phyloP scores from a whole-genome alignment of 306 rosid genomes.

The Sphenostylis stenocarpa region DNA sequence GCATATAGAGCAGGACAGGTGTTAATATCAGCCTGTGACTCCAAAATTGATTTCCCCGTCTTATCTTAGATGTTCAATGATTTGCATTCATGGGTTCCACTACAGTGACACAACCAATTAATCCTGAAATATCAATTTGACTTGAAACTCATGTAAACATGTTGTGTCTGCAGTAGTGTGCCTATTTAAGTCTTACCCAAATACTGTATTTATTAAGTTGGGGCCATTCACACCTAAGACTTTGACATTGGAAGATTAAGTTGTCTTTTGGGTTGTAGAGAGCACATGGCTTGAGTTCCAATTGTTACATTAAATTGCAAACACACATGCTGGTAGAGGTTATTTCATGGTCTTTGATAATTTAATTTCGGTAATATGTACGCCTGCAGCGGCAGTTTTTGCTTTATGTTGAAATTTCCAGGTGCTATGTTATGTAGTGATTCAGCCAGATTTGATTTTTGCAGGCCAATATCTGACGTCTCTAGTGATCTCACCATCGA shows the following conservation, averaged over 20 bases:
- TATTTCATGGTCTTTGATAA: conserved; percentile 32
- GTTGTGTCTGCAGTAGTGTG: conserved; percentile 28
- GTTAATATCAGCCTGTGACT: conserved; percentile 38
- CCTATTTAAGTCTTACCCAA: conserved; percentile 36
- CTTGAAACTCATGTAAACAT: conserved; percentile 24
- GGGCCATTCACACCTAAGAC: conserved; percentile 41
- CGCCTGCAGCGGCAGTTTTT: conserved; percentile 25
- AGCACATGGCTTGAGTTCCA: conserved; percentile 25
- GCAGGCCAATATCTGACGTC: conserved; percentile 98
- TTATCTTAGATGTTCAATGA: conserved; percentile 28
- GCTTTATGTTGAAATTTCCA: conserved; percentile 19
- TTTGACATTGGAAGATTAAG: conserved; percentile 35
- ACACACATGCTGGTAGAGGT: conserved; percentile 28
- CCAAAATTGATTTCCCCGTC: conserved; percentile 10
- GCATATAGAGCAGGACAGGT: conserved; percentile 29
- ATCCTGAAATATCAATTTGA: conserved; percentile 29
- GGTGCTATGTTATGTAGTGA: conserved; percentile 29
- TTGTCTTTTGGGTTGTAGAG: conserved; percentile 36
- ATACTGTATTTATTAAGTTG: conserved; percentile 46
- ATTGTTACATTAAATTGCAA: conserved; percentile 13
- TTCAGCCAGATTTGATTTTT: conserved; percentile 37
- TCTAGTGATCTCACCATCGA: conserved; percentile 88
- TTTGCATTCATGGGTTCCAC: conserved; percentile 35
- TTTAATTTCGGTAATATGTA: conserved; percentile 44
- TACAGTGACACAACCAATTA: conserved; percentile 10